A percentile compares a stretch with the other conserved stretches of the same genome.
phyloP scores from a whole-genome alignment of 257 asterid species.

The Anisodus acutangulus region DNA sequence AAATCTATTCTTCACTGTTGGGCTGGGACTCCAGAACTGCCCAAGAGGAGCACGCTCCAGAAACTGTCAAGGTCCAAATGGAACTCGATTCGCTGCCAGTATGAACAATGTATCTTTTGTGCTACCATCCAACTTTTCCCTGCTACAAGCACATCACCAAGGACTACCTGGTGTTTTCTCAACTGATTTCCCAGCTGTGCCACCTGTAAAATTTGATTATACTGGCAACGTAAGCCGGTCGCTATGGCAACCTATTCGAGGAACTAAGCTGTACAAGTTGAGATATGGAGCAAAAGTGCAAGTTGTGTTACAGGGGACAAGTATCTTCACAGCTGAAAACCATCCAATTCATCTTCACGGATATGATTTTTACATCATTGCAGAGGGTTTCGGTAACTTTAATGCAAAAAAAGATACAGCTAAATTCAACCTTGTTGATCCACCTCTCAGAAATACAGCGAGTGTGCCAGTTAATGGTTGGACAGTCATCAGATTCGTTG shows the following conservation, averaged over 20 bases:
- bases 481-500: slow-evolving; percentile 86
- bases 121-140: slow-evolving; percentile 72
- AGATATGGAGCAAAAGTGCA: slow-evolving; percentile 79
- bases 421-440: slow-evolving; percentile 78
- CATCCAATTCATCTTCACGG: slow-evolving; percentile 98
- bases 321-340: slow-evolving; percentile 77
- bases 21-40: slow-evolving; percentile 74
- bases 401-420: slow-evolving; percentile 58
- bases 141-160: slow-evolving; percentile 79
- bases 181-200: slow-evolving; percentile 69
- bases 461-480: slow-evolving; percentile 88
- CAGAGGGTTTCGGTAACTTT: slow-evolving; percentile 89
- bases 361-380: slow-evolving; percentile 76
- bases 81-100: slow-evolving; percentile 83
- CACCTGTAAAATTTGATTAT: slow-evolving; percentile 68
- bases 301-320: slow-evolving; percentile 84
- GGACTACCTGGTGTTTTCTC: slow-evolving; percentile 83
- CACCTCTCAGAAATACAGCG: slow-evolving; percentile 79
- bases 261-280: slow-evolving; percentile 66
- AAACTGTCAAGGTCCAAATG: slow-evolving; percentile 87
- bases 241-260: slow-evolving; percentile 68
- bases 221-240: slow-evolving; percentile 84
- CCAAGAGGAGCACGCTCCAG: slow-evolving; percentile 51
- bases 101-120: slow-evolving; percentile 89
- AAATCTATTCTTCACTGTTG: slow-evolving; percentile 70